A percentile compares a stretch with the other conserved stretches of the same genome.
phyloP scores from a whole-genome alignment of 2,329 filamentous ascomycete species.

The Lasiodiplodia citricola region DNA sequence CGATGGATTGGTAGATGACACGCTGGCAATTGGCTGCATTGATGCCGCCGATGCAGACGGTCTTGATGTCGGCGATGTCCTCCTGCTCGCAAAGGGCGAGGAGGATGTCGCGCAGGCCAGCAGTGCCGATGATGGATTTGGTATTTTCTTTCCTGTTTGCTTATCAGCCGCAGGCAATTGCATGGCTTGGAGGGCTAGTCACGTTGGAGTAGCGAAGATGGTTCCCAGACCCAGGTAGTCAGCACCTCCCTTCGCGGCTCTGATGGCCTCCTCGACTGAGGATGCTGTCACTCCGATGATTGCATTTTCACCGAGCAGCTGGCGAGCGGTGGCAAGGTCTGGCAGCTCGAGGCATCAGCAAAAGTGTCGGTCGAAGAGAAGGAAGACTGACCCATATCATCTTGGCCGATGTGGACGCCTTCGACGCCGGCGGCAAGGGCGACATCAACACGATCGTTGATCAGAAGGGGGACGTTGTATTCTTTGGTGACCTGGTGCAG shows the following conservation, averaged over 20 bases:
- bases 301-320: constrained; percentile 73
- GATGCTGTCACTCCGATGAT: constrained; percentile 92
- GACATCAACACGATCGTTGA: constrained; percentile 93
- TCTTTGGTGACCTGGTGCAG: constrained; percentile 74
- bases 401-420: constrained; percentile 93
- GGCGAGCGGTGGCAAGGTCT: constrained; percentile 70
- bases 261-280: constrained; percentile 72
- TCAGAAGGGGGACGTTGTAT: constrained; percentile 77
- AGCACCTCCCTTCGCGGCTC: constrained; percentile 76
- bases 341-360: constrained; percentile 16
- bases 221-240: constrained; percentile 92
- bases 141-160: constrained; percentile 79
- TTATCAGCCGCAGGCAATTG: not conserved
- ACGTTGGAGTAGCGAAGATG: constrained; percentile 84
- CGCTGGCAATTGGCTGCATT: constrained; percentile 76
- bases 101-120: constrained; percentile 72
- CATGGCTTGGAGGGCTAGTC: not conserved
- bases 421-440: constrained; percentile 84
- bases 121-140: constrained; percentile 77
- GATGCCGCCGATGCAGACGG: constrained; percentile 90
- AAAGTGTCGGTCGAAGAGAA: not conserved
- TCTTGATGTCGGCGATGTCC: constrained; percentile 35
- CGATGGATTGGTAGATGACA: constrained; percentile 72
- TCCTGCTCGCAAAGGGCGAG: constrained; percentile 59
- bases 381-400: constrained; percentile 73